Base-by-base conservation (phyloP, 768 basidiomycete genomes). In the Cystobasidium onofrii region DNA sequence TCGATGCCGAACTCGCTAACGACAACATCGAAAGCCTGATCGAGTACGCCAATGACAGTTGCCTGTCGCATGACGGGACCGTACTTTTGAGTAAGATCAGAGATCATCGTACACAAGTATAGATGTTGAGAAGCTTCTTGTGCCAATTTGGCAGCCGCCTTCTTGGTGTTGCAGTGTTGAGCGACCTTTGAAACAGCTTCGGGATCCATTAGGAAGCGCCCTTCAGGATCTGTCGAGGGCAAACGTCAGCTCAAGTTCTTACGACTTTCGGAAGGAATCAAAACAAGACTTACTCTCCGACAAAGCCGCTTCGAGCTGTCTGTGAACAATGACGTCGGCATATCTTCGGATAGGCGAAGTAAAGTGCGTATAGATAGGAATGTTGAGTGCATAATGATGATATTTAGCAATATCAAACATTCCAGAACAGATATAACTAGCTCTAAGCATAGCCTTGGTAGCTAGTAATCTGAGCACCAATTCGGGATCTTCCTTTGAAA, bases 331-430 rank as follows among this genome's bases (percentile, higher is more conserved):
- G 61, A 99, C 84, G 79, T 99, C 96, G 64, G 96, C 4, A 89
- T 76, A 76, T 3, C 73, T 75, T 70, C 76, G 78, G 75, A 77
- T 75, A 4, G 75, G 75, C 17, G 75, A 92, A 0, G 90, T 92
- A 82, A 91, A 92, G 81, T 92, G 90, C 10, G 90, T 95, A 83
- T 98, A 99, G 54, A 99, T 85, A 20, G 96, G 93, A 4, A 87
- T 84, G 76, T 88, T 95, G 76, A 98, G 84, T 0, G 94, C 88
- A 80, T 91, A 98, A 82, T 99, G 96, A 34, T 87, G 83, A 79
- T 98, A 99, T 83, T 97, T 97, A 50, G 93, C 92, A 79, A 99
- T 99, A 81, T 99, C 96, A 77, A 99, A 84, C 95, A 97, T 97
- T 76, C 96, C 96, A 29, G 93, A 87, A 80, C 96, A 99, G 88